Evolutionary conservation across 2,329 filamentous ascomycete genomes (phyloP), one percentile per base, ranked within the genome.

Genomic region (Cordyceps cicadae): DNA sequence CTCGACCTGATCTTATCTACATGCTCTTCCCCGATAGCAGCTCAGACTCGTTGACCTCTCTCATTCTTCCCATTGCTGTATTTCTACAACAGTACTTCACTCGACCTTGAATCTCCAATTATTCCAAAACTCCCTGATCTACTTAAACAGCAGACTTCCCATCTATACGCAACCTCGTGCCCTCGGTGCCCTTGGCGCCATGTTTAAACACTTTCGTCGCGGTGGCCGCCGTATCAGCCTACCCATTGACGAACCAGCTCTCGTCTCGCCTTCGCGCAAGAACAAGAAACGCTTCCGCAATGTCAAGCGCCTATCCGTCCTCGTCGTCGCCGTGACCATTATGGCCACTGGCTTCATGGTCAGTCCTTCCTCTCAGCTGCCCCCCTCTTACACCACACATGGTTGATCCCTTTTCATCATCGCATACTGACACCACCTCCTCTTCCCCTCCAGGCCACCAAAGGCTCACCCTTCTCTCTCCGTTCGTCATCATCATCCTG

Each of bases 301-400:
- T 48, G 57, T 59, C 39, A 59, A 59, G 41, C 57, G 57, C 24
- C 41, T 59, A 7, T 59, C 57, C 7, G 57, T 59, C n/a, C 29
- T 59, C 5, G 57, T 59, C 29, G 57, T 53, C 15, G 57, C 57
- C 50, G 57, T 54, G 19, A 59, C 57, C 49, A 59, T 59, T 19
- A 59, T 59, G 57, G 57, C 57, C 24, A 59, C 57, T 17, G 57
- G 57, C 41, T 53, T 59, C 50, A 59, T 59, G 49, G 57, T 59
- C 2, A n/a, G 49, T 53, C 43, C 2, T 19, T 59, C 43, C 17
- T 19, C 43, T 1, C 43, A 19, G 21, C 7, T 2, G 9, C 12
- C 43, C 5, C 32, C 29, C 19, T 15, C 12, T 17, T 8, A 15
- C 19, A 24, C 39, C 19, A 11, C 45, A 5, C 11, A 48, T 48